A percentile compares a stretch with the other conserved stretches of the same genome.
These are phyloP conservation scores for Bisporella sp. DNA, from an alignment of 2,329 filamentous ascomycete genomes.

Conservation along the genomic window DNA sequence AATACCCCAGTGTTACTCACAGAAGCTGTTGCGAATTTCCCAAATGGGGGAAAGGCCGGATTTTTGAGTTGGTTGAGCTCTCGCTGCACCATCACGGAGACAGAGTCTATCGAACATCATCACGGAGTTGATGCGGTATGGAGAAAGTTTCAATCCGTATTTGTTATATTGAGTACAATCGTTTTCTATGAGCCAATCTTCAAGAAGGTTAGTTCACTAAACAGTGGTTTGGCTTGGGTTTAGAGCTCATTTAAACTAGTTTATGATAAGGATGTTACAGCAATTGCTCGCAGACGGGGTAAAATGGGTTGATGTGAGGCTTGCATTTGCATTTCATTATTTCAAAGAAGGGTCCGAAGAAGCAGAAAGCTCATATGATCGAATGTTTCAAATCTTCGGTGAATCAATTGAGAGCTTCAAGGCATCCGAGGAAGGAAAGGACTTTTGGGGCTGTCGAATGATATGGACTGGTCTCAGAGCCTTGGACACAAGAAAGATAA, in stretches of 20 bases:
- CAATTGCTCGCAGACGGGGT: constrained; percentile 75
- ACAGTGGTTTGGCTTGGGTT: too few species aligned
- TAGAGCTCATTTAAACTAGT: constrained; percentile 27
- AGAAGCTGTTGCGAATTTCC: constrained; percentile 66
- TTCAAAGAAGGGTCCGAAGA: constrained; percentile 56
- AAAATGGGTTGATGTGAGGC: constrained; percentile 74
- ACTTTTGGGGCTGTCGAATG: constrained; percentile 77
- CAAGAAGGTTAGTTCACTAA: constrained; percentile 35
- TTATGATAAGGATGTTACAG: constrained; percentile 63
- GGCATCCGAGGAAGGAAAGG: constrained; percentile 57
- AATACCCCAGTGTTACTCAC: constrained; percentile 31
- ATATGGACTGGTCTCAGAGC: constrained; percentile 76
- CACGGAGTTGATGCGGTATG: constrained; percentile 80
- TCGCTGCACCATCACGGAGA: constrained; percentile 63
- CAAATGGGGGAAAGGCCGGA: constrained; percentile 59
- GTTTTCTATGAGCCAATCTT: constrained; percentile 90
- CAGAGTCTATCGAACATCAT: constrained; percentile 72
- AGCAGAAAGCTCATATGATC: constrained; percentile 59
- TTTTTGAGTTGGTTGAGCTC: constrained; percentile 74
- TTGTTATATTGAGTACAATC: constrained; percentile 65
- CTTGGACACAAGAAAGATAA: constrained; percentile 56
- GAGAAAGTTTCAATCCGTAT: constrained; percentile 72
- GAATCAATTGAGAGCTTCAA: constrained; percentile 78
- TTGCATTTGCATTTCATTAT: constrained; percentile 68
- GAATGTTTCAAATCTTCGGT: constrained; percentile 65